These are phyloP conservation scores for Cercospora sp. DNA, from an alignment of 2,329 filamentous ascomycete genomes.

Conservation along the genomic window DNA sequence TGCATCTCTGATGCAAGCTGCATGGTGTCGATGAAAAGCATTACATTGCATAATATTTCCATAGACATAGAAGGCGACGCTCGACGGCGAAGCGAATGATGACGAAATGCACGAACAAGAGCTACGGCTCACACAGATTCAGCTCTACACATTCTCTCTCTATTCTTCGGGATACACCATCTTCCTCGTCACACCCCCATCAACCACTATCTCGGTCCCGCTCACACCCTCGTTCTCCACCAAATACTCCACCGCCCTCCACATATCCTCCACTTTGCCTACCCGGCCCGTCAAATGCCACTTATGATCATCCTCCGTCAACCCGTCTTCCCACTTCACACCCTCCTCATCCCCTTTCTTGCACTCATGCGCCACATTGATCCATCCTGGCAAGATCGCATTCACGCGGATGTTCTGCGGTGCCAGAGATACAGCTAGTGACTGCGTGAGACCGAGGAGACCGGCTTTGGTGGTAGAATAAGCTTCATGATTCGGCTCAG, in stretches of 20 bases:
- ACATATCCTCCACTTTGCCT: constrained; percentile 52
- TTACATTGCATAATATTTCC: background rate
- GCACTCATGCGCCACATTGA: constrained; percentile 51
- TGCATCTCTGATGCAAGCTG: background rate
- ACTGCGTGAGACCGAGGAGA: constrained; percentile 53
- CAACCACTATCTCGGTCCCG: constrained; percentile 50
- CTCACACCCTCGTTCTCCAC: constrained; percentile 45
- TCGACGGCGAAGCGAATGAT: background rate
- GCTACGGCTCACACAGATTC: background rate
- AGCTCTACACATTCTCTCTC: background rate
- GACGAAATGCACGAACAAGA: background rate
- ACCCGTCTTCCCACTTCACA: constrained; percentile 49
- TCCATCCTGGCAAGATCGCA: constrained; percentile 55
- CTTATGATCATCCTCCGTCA: constrained; percentile 48
- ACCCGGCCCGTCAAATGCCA: constrained; percentile 56
- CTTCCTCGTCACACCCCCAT: constrained; percentile 45
- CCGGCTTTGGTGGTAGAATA: constrained; percentile 56
- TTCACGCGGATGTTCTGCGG: constrained; percentile 51
- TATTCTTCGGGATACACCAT: constrained; percentile 21
- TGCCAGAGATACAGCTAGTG: constrained; percentile 51
- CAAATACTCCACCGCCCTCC: constrained; percentile 46
- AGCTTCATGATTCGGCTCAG: constrained; percentile 53
- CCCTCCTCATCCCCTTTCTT: constrained; percentile 46
- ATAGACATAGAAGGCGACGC: constrained; percentile 10
- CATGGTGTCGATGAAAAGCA: background rate